Evolutionary conservation across 202 grass and related monocot species (phyloP).

Genomic region (Cymbopogon flexuosus): DNA sequence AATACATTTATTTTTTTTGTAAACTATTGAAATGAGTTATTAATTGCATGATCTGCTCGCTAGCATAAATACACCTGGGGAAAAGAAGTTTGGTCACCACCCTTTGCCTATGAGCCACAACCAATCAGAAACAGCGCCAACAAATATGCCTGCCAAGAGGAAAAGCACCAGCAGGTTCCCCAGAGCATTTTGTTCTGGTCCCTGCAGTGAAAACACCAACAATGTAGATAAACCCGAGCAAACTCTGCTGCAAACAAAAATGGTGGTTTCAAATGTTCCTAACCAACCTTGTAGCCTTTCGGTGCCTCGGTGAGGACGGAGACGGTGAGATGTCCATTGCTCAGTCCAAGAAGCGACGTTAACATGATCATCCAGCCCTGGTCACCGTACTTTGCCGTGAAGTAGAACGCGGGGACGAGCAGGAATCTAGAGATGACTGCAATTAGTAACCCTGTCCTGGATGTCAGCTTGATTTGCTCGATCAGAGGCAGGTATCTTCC

Average conservation of each 20-base stretch:
- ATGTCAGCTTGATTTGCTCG: conserved; percentile 42
- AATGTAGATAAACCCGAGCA: not conserved
- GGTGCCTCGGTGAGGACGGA: conserved; percentile 56
- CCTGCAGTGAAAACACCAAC: conserved; percentile 27
- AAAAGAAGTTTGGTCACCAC: conserved; percentile 39
- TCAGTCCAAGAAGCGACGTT: conserved; percentile 53
- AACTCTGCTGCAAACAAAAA: not conserved
- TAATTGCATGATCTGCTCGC: not conserved
- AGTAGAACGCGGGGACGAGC: conserved; percentile 73
- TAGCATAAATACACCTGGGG: not conserved
- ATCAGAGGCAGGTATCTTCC: conserved; percentile 63
- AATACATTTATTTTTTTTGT: not conserved
- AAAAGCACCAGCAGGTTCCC: conserved; percentile 70
- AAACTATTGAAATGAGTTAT: not conserved
- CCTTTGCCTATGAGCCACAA: conserved; percentile 78
- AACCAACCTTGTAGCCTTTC: conserved; percentile 59
- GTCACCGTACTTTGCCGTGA: conserved; percentile 50
- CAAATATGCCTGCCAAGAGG: conserved; percentile 55
- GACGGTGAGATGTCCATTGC: conserved; percentile 61
- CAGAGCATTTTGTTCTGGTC: conserved; percentile 70
- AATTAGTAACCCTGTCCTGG: conserved; percentile 39
- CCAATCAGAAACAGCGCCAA: conserved; percentile 58
- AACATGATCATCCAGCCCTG: conserved; percentile 67
- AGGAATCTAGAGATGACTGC: conserved; percentile 48
- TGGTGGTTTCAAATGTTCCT: not conserved